Conservation (phyloP, 1,284 basidiomycete species). For the Ustilago trichophora region DNA sequence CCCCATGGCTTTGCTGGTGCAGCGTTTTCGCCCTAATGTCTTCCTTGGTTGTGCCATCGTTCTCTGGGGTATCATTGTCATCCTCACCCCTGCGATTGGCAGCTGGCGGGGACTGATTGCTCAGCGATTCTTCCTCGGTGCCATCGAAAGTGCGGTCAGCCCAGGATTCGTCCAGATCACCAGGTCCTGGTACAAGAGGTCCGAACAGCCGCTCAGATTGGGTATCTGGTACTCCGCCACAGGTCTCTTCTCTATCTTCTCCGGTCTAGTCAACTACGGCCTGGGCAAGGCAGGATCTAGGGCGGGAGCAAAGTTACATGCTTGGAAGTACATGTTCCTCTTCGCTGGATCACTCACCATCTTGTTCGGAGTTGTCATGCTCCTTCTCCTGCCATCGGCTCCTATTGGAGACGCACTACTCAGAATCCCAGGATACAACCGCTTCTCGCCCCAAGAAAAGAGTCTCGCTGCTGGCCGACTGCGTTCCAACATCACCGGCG, state of each 20-base stretch:
- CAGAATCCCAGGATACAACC: constrained; percentile 48
- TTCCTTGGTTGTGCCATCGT: constrained; percentile 55
- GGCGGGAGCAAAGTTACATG: constrained; percentile 60
- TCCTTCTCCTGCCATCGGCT: constrained; percentile 68
- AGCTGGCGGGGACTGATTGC: constrained; percentile 68
- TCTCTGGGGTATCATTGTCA: constrained; percentile 69
- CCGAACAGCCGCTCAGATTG: constrained; percentile 54
- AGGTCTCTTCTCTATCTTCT: constrained; percentile 68
- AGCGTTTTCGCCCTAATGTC: constrained; percentile 68
- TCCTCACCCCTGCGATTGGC: constrained; percentile 68
- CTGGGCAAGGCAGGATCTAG: constrained; percentile 66
- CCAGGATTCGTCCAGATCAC: constrained; percentile 71
- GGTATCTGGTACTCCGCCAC: constrained; percentile 71
- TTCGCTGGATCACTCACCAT: constrained; percentile 70
- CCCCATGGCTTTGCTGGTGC: constrained; percentile 69
- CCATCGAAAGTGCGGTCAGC: constrained; percentile 67
- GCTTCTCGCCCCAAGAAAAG: constrained; percentile 43
- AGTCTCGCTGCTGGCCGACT: constrained; percentile 65
- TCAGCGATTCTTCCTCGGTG: constrained; percentile 67
- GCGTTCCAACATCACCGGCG: constrained; percentile 65
- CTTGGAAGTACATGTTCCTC: constrained; percentile 71
- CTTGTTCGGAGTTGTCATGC: constrained; percentile 68
- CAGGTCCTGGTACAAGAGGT: constrained; percentile 69
- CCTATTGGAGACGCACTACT: constrained; percentile 62
- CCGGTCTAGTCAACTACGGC: constrained; percentile 70